These are phyloP conservation scores for Eudorina sp. DNA, from an alignment of 139 green algal species.

Conservation along the genomic window DNA sequence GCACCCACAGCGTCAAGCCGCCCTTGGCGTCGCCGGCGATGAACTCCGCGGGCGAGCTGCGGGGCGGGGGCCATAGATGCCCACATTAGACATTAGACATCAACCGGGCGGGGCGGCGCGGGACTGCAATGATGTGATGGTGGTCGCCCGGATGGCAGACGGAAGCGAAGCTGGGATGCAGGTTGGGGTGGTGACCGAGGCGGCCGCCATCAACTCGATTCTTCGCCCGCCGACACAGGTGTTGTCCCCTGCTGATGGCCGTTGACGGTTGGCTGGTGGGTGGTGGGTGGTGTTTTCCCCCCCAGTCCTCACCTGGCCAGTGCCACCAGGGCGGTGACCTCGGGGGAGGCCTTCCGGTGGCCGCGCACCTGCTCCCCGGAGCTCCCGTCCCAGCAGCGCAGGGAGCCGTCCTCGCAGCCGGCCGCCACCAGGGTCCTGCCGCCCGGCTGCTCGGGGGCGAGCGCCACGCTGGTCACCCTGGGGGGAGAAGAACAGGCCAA, in stretches of 20 bases:
- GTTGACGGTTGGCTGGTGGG: no score
- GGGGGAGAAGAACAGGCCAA: background rate
- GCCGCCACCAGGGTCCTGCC: conserved; percentile 39
- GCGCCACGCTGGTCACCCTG: conserved; percentile 42
- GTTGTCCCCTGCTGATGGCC: no score
- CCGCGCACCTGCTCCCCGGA: conserved; percentile 28
- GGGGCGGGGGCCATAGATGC: background rate
- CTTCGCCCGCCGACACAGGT: no score
- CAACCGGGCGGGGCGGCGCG: no score
- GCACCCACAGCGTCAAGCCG: conserved; percentile 41
- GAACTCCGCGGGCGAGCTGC: conserved; percentile 21
- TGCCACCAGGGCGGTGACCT: conserved; percentile 52
- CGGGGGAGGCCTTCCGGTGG: conserved; percentile 54
- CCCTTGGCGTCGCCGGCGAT: conserved; percentile 42
- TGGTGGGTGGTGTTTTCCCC: no score
- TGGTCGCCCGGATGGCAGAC: no score
- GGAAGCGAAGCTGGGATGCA: no score
- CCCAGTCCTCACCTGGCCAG: conserved; percentile 33
- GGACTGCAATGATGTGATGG: no score
- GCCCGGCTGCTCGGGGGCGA: background rate
- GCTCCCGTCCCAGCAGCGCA: conserved; percentile 49
- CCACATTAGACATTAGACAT: no score
- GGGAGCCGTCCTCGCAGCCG: conserved; percentile 53
- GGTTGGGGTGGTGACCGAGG: no score
- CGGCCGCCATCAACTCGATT: no score